Evolutionary conservation across 164 flowering plant species (phyloP).

Genomic region (Vitis cinerea): DNA sequence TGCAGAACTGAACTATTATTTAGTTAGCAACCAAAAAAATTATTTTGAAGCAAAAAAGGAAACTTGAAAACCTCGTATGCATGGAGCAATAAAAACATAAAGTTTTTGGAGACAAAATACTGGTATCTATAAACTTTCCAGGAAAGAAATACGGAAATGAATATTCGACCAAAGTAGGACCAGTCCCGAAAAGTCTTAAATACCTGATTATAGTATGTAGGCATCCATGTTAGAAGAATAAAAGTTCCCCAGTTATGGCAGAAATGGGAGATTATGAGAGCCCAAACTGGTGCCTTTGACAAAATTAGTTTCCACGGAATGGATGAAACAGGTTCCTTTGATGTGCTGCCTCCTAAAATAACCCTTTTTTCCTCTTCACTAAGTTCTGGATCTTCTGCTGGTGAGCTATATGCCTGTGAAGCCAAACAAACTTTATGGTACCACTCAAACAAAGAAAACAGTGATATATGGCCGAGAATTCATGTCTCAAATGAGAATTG

Average conservation of each 20-base stretch:
- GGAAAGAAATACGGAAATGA: neutral
- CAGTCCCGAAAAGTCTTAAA: neutral
- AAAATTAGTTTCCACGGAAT: conserved; percentile 95
- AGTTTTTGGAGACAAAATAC: neutral
- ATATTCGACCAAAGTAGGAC: neutral
- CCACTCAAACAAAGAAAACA: conserved; percentile 3
- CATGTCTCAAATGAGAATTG: no score
- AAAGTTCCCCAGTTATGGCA: conserved; percentile 99
- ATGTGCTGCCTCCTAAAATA: conserved; percentile 60
- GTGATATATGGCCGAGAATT: no score
- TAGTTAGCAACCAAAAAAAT: no score
- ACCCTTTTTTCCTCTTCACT: conserved; percentile 58
- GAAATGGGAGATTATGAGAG: conserved; percentile 93
- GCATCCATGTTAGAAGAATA: conserved; percentile 99
- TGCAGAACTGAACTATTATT: no score
- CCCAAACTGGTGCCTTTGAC: conserved; percentile 97
- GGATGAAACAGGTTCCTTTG: conserved; percentile 77
- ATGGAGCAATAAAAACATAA: neutral
- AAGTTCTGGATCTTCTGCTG: conserved; percentile 79
- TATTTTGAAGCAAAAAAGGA: no score
- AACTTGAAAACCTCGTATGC: no score
- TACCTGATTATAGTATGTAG: conserved; percentile 99
- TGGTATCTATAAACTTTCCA: neutral
- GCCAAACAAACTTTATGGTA: no score
- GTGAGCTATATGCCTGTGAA: conserved; percentile 83